Percentiles rank a stretch among this genome's conserved stretches.
phyloP scores from a whole-genome alignment of 805 yeast species.

The Grigorovia jiainica region DNA sequence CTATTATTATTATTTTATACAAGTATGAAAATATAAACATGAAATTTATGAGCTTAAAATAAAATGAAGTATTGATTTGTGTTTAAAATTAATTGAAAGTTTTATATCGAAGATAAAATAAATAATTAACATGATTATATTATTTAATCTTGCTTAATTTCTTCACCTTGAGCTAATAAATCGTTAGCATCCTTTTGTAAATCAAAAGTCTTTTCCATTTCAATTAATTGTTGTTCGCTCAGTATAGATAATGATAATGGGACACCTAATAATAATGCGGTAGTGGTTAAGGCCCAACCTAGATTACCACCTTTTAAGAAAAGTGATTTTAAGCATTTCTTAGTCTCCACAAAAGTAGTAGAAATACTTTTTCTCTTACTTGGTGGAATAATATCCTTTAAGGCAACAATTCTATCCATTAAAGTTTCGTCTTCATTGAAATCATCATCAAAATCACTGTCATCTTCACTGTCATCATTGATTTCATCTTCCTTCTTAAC shows the following conservation, averaged over 20 bases:
- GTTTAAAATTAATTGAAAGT: background rate
- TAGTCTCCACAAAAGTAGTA: slow-evolving; percentile 24
- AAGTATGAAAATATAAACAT: background rate
- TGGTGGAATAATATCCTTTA: slow-evolving; percentile 88
- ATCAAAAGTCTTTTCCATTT: slow-evolving; percentile 86
- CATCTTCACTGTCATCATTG: slow-evolving; percentile 41
- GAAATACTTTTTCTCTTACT: slow-evolving; percentile 53
- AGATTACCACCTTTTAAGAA: slow-evolving; percentile 60
- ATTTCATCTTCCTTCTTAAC: slow-evolving; percentile 13
- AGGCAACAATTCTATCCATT: slow-evolving; percentile 79
- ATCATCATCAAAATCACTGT: slow-evolving; percentile 43
- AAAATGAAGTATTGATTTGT: too few relatives aligned
- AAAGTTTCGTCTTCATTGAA: slow-evolving; percentile 79
- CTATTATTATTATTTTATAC: too few relatives aligned
- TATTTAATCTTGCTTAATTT: slow-evolving; percentile 22
- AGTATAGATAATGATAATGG: slow-evolving; percentile 85
- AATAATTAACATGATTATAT: too few relatives aligned
- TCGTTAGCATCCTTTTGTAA: slow-evolving; percentile 72
- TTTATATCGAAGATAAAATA: background rate
- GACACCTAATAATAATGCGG: slow-evolving; percentile 79
- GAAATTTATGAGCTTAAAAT: background rate
- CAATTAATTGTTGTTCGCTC: slow-evolving; percentile 87
- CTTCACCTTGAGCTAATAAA: slow-evolving; percentile 59
- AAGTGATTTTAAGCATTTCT: slow-evolving; percentile 37
- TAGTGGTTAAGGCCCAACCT: slow-evolving; percentile 79